phyloP scores from a whole-genome alignment of 768 basidiomycete species.

The Butyriboletus loyo region DNA sequence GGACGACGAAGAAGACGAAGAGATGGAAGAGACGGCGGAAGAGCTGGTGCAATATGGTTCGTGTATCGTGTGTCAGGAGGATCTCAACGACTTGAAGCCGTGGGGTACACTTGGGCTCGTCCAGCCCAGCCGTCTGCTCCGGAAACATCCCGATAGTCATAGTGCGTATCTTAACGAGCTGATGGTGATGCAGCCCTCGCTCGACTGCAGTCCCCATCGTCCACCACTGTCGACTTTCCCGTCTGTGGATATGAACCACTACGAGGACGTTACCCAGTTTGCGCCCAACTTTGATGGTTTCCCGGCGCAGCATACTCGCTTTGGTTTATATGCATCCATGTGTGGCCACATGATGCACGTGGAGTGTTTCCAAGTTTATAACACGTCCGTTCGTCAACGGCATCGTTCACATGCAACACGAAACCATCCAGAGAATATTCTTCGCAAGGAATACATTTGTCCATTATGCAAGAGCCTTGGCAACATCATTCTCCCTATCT shows the following conservation, averaged over 20 bases:
- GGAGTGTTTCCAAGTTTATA: conserved; percentile 91
- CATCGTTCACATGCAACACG: conserved; percentile 86
- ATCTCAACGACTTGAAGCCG: conserved; percentile 63
- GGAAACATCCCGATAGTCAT: conserved; percentile 70
- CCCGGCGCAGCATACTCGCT: conserved; percentile 66
- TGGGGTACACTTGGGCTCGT: conserved; percentile 87
- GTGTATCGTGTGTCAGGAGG: conserved; percentile 99
- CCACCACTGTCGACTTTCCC: conserved; percentile 36
- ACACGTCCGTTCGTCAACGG: conserved; percentile 78
- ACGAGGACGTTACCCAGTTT: conserved; percentile 36
- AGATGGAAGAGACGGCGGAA: conserved; percentile 43
- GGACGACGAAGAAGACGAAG: conserved; percentile 62
- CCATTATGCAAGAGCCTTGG: conserved; percentile 96
- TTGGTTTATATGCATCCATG: conserved; percentile 82
- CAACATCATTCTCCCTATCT: conserved; percentile 88
- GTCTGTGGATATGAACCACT: conserved; percentile 15
- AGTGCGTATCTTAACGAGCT: conserved; percentile 67
- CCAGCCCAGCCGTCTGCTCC: conserved; percentile 82
- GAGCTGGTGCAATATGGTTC: conserved; percentile 68
- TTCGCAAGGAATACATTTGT: conserved; percentile 92
- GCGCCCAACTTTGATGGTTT: conserved; percentile 74
- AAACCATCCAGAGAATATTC: conserved; percentile 93
- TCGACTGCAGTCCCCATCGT: conserved; percentile 51
- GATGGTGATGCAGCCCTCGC: conserved; percentile 54
- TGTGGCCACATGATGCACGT: conserved; percentile 98